phyloP scores from a whole-genome alignment of 345 rosid species.

The Eucalyptus cloeziana region DNA sequence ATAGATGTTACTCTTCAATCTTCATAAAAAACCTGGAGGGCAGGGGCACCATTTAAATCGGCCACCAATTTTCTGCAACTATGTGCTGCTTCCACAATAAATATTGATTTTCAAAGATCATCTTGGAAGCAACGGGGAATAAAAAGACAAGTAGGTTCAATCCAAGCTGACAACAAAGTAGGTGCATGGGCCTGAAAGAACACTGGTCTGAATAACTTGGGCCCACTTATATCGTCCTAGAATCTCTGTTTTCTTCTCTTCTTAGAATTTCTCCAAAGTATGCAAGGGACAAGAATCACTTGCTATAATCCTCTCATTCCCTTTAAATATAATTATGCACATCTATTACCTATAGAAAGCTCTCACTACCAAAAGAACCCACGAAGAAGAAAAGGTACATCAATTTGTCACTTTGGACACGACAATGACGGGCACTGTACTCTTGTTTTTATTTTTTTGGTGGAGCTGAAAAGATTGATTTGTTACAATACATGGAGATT shows the following conservation, averaged over 20 bases:
- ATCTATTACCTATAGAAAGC: background rate
- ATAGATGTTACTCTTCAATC: background rate
- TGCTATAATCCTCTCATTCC: background rate
- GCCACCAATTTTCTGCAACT: background rate
- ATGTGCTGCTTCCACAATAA: background rate
- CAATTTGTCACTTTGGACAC: background rate
- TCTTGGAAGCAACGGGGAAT: background rate
- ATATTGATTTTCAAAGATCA: background rate
- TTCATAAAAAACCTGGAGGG: background rate
- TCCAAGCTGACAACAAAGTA: background rate
- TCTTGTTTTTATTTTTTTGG: background rate
- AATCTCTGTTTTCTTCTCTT: background rate
- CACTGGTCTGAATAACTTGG: background rate
- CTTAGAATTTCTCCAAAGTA: background rate
- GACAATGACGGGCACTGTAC: background rate
- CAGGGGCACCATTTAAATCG: background rate
- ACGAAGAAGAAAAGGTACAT: background rate
- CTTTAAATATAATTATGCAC: background rate
- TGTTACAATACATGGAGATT: background rate
- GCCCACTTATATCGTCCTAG: background rate
- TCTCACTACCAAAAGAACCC: background rate
- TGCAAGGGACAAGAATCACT: background rate
- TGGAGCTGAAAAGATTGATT: background rate
- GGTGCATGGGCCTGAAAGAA: background rate
- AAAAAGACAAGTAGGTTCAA: background rate